phyloP scores from a whole-genome alignment of 179 eudicot species.

The Silene coronaria region DNA sequence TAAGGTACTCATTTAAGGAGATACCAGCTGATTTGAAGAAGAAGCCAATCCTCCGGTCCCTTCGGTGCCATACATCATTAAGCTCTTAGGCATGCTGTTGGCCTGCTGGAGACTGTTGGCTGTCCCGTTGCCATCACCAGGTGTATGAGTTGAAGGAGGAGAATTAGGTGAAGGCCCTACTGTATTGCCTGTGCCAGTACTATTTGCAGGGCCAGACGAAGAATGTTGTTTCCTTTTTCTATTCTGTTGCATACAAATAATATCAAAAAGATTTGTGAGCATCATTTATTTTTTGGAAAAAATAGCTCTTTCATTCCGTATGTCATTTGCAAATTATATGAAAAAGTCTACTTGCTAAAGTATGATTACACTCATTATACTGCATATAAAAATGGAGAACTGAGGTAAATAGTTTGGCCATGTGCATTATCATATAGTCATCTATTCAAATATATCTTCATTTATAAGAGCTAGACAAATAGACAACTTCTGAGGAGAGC shows the following conservation, averaged over 20 bases:
- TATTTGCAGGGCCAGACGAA: slow-evolving; percentile 96
- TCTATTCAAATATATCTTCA: background rate
- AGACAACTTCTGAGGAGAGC: background rate
- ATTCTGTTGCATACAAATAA: slow-evolving; percentile 36
- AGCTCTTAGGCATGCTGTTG: slow-evolving; percentile 67
- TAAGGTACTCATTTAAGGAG: slow-evolving; percentile 9
- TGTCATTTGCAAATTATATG: slow-evolving; percentile 5
- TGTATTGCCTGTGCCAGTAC: slow-evolving; percentile 95
- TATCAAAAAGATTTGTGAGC: slow-evolving; percentile 1
- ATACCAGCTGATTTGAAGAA: slow-evolving; percentile 93
- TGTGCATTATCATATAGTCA: too few relatives aligned
- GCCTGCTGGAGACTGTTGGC: slow-evolving; percentile 71
- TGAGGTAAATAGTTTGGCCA: too few relatives aligned
- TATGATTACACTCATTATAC: background rate
- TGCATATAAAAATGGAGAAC: background rate
- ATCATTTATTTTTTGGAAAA: background rate
- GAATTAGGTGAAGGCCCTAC: slow-evolving; percentile 91
- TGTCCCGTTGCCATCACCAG: slow-evolving; percentile 81
- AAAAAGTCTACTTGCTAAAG: background rate
- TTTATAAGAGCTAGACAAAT: background rate
- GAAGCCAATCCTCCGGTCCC: slow-evolving; percentile 81
- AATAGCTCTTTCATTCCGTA: background rate
- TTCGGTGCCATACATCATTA: slow-evolving; percentile 84
- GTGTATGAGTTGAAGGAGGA: slow-evolving; percentile 92
- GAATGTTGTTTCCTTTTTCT: slow-evolving; percentile 90